These are phyloP conservation scores for Starmerella gropengiesseri DNA, from an alignment of 805 yeast genomes.

Conservation along the genomic window DNA sequence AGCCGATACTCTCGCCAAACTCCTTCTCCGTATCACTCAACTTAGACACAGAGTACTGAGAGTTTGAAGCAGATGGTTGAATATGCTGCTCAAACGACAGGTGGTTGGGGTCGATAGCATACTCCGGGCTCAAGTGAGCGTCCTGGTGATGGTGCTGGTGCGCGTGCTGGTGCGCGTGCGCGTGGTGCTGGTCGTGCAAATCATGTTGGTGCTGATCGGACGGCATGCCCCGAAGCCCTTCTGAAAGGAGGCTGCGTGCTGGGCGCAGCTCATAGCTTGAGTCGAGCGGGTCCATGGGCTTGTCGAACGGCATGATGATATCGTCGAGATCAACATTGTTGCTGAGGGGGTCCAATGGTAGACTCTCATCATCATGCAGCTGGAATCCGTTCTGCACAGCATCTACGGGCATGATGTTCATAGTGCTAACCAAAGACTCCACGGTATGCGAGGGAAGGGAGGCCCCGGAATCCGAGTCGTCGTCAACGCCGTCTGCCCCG, in stretches of 20 bases:
- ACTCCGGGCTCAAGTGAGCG: too few relatives aligned
- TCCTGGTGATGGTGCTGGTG: neutral
- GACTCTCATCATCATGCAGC: too few relatives aligned
- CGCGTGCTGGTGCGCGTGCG: neutral
- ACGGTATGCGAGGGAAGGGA: conserved; percentile 2
- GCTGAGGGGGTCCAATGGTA: neutral
- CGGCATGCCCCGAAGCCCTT: neutral
- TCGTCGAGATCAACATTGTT: neutral
- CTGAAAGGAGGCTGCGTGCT: neutral
- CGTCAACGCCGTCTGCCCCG: neutral
- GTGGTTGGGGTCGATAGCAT: neutral
- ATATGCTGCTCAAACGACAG: neutral
- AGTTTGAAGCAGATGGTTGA: neutral
- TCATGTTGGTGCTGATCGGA: neutral
- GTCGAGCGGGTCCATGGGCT: neutral
- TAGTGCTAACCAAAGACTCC: conserved; percentile 1
- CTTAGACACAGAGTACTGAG: neutral
- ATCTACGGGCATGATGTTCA: too few relatives aligned
- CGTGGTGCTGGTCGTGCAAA: neutral
- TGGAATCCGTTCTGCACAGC: too few relatives aligned
- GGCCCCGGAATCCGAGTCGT: conserved; percentile 4
- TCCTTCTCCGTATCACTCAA: neutral
- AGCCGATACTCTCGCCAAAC: neutral
- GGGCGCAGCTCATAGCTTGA: neutral
- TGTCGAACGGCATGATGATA: neutral